A percentile compares a stretch with the other conserved stretches of the same genome.
Conservation (phyloP, 108 stramenopile species). For the Nannochloropsis granulata region DNA sequence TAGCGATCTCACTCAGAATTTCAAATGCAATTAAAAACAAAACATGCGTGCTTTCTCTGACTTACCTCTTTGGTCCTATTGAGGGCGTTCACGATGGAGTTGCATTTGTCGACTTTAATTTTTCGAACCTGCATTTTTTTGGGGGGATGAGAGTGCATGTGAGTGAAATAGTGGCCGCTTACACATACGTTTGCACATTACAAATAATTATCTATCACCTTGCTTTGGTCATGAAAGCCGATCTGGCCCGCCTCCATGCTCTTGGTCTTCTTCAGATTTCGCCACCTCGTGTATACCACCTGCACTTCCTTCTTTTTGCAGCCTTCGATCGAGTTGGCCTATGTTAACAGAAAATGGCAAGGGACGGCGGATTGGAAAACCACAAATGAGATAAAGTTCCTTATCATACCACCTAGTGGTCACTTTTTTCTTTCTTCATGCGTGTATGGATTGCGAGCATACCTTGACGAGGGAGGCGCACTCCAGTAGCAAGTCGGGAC, state of each 20-base stretch:
- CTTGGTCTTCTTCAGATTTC: slow-evolving; percentile 43
- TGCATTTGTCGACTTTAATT: slow-evolving; percentile 37
- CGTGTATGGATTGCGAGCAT: background rate
- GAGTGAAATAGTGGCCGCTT: background rate
- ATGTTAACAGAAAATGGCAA: background rate
- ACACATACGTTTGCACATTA: background rate
- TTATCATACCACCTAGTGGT: background rate
- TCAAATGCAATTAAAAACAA: background rate
- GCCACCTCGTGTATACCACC: slow-evolving; percentile 49
- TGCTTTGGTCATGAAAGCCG: slow-evolving; percentile 43
- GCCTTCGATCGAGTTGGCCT: slow-evolving; percentile 53
- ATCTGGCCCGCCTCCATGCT: slow-evolving; percentile 48
- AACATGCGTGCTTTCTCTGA: background rate
- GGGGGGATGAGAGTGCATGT: background rate
- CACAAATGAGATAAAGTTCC: slow-evolving; percentile 14
- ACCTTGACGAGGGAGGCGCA: slow-evolving; percentile 31
- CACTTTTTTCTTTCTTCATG: background rate
- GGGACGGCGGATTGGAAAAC: slow-evolving; percentile 8
- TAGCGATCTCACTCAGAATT: too few relatives aligned
- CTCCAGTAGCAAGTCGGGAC: slow-evolving; percentile 33
- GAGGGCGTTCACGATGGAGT: slow-evolving; percentile 37
- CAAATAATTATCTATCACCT: slow-evolving; percentile 10
- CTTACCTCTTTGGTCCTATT: slow-evolving; percentile 35
- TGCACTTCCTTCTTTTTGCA: slow-evolving; percentile 39
- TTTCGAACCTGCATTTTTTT: slow-evolving; percentile 3